These are phyloP conservation scores for Fusarium paranaense DNA, from an alignment of 2,329 filamentous ascomycete species.

Conservation along the genomic window DNA sequence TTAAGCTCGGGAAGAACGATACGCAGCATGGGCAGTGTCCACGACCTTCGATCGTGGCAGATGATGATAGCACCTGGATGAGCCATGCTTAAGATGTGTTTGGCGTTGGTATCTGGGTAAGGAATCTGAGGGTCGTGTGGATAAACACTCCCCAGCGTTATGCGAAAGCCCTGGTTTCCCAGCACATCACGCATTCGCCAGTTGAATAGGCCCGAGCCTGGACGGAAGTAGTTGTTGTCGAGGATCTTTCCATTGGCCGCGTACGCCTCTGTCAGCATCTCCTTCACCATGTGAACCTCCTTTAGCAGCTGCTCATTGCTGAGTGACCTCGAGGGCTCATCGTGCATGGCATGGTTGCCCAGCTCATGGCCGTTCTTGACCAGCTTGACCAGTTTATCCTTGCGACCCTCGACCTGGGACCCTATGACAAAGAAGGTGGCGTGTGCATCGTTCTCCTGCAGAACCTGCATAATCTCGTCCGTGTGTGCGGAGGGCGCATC, in stretches of 20 bases:
- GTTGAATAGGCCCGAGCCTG: constrained; percentile 87
- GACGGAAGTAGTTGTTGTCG: constrained; percentile 78
- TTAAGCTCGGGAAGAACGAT: constrained; percentile 78
- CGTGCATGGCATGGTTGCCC: constrained; percentile 90
- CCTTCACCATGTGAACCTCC: constrained; percentile 75
- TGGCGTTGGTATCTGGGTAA: constrained; percentile 76
- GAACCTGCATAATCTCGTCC: constrained; percentile 73
- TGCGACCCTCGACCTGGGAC: constrained; percentile 72
- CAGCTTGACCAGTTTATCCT: constrained; percentile 67
- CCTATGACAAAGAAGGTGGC: constrained; percentile 95
- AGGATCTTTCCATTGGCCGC: constrained; percentile 56
- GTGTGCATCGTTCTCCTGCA: constrained; percentile 73
- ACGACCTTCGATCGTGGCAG: constrained; percentile 85
- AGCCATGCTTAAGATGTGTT: constrained; percentile 84
- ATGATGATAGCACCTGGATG: constrained; percentile 83
- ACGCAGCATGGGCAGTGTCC: constrained; percentile 84
- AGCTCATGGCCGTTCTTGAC: constrained; percentile 76
- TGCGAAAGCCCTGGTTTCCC: constrained; percentile 70
- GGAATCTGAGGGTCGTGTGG: constrained; percentile 91
- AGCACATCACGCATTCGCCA: constrained; percentile 73
- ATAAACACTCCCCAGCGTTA: constrained; percentile 88
- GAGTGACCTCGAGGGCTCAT: constrained; percentile 78
- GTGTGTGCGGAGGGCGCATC: constrained; percentile 84
- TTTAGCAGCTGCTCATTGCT: constrained; percentile 66
- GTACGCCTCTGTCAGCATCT: constrained; percentile 69